These are phyloP conservation scores for Hydnomerulius pinastri DNA, from an alignment of 768 basidiomycete genomes.

Conservation along the genomic window DNA sequence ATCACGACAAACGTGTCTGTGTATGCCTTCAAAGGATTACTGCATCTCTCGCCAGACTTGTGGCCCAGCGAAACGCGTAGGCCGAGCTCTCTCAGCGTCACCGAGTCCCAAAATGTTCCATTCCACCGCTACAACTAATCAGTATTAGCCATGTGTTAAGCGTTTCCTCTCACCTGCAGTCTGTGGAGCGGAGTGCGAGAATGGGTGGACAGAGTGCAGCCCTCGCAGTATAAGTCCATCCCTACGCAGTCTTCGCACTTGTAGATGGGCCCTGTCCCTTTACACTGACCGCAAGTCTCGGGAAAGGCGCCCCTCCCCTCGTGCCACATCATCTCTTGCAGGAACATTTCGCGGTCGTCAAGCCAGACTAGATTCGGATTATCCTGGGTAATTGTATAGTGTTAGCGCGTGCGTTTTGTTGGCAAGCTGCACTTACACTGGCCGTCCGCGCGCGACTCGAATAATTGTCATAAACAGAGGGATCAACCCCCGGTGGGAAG, in stretches of 20 bases:
- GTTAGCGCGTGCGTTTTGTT: too few species aligned
- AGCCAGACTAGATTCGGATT: conserved; percentile 1
- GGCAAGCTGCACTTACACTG: too few species aligned
- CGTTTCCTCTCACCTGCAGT: conserved; percentile 2
- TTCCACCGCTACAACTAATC: conserved; percentile 18
- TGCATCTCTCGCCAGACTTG: conserved; percentile 11
- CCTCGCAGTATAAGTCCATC: not conserved
- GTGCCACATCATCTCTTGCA: conserved; percentile 5
- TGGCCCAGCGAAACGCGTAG: conserved; percentile 27
- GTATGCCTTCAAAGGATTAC: not conserved
- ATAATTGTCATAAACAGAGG: too few species aligned
- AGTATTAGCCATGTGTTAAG: too few species aligned
- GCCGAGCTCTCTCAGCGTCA: conserved; percentile 18
- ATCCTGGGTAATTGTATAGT: not conserved
- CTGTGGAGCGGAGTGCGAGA: not conserved
- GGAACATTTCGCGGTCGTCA: not conserved
- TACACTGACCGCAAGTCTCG: not conserved
- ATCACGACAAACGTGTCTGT: conserved; percentile 21
- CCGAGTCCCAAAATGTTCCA: conserved; percentile 12
- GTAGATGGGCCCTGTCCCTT: not conserved
- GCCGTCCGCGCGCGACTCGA: too few species aligned
- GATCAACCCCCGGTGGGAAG: too few species aligned
- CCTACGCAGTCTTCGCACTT: conserved; percentile 3
- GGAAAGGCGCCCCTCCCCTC: not conserved
- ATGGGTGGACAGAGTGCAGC: not conserved